Evolutionary conservation across 805 yeast genomes (phyloP), one percentile per base, ranked within the genome.

Genomic region (Metschnikowia continentalis): DNA sequence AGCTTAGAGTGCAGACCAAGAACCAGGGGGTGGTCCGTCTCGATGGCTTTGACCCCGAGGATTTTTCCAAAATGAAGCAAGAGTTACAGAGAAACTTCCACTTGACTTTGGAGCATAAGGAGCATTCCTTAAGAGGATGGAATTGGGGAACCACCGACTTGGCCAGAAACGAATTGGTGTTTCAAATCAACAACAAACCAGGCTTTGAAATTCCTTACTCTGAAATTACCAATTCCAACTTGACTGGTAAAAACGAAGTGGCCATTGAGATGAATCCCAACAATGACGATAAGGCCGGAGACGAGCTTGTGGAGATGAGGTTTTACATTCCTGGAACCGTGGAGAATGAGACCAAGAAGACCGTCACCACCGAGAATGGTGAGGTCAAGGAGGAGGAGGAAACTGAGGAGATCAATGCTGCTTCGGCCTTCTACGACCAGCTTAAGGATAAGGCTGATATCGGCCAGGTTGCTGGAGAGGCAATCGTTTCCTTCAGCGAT

Each of bases 41-140:
- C 49, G 99, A 94, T 68, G 99, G 99, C 3, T 94, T 94, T 66
- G 96, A 90, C 54, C 79, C 75, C 33, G 90, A 85, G 53, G 97
- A 92, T 64, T 86, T 88, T 62, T 82, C 83, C 53, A 77, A 86
- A 53, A 74, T 94, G 62, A 92, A 91, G 68, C 86, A 81, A 63
- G 96, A 91, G 58, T 75, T 94, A 58, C 90, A 87, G 63, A 77
- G 90, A 58, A 80, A 86, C 62, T 89, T 90, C 68, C 75, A 70
- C 48, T 74, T 88, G 40, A 80, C 80, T 50, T 76, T 94, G 52
- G 98, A 94, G 60, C 85, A 80, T 55, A 82, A 78, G 61, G 98
- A 92, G 61, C 99, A 94, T 69, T 87, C 97, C 4, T 74, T 94
- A 57, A 82, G 97, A 72, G 99, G 99, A 32, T 94, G 99, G 99